Base-by-base conservation (phyloP, 2,329 filamentous ascomycete genomes). In the Pseudonectria buxi region DNA sequence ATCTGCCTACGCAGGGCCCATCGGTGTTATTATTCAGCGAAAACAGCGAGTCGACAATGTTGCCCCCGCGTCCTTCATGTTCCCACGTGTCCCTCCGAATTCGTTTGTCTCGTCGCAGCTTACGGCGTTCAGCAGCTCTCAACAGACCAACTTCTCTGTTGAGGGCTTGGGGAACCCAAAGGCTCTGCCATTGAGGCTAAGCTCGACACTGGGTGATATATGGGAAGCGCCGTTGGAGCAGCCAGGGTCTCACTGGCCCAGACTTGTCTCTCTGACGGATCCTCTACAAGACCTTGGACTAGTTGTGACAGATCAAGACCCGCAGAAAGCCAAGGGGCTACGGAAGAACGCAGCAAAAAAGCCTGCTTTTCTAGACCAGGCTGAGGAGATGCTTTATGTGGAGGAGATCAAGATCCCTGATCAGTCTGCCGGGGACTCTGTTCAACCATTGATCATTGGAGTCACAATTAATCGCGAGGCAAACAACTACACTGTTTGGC, bases 211-310 rank as follows among this genome's bases (percentile, higher is more conserved):
- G 35, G 76, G 77, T 37, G 71, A 71, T 35, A 64, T 76, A 51
- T 79, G 74, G 68, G 73, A 80, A 22, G 57, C 67, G 2, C 69
- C 73, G 4, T 49, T 71, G 35, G 66, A 74, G 27, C 67, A 68
- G 26, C 65, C 62, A 18, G 72, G 75, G 44, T 72, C 74, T 2
- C 77, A 79, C 33, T 78, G 84, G 66, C 84, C 85, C 1, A 72
- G 86, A 22, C 65, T 95, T 1, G 89, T 94, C 46, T 86, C 83
- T 16, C 69, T 98, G 31, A 88, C 83, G 3, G 86, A 94, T 53
- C 90, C 90, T 3, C 67, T 95, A 37, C 75, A 86, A 3, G 89
- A 95, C 49, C 72, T 95, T 51, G 90, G 89, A 2, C 65, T 95
- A 28, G 78, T 95, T 13, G 84, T 92, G 12, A 75, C 76, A 5